phyloP scores from a whole-genome alignment of 192 early-diverging fungal genomes.

The Spinellus fusiger region DNA sequence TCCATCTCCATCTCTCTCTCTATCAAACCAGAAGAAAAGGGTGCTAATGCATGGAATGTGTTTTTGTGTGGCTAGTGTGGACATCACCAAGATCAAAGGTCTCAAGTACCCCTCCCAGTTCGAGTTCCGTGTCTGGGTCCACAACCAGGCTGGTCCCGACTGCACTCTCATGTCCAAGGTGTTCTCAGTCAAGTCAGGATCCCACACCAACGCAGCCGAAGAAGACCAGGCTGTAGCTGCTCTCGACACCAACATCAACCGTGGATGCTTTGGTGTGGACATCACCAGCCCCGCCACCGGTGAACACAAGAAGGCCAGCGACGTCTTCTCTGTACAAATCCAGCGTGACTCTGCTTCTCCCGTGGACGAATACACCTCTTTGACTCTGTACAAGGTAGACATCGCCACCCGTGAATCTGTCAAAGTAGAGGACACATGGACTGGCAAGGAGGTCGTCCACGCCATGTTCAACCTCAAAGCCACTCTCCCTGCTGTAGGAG shows the following conservation, averaged over 20 bases:
- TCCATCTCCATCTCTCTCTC: neutral
- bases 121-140: conserved; percentile 32
- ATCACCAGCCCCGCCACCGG: conserved; percentile 11
- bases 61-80: conserved; percentile 14
- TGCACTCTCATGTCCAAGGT: conserved; percentile 34
- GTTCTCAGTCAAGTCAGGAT: conserved; percentile 14
- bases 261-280: conserved; percentile 30
- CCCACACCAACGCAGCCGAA: conserved; percentile 23
- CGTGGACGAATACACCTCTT: conserved; percentile 10
- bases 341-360: conserved; percentile 31
- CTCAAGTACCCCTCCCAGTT: conserved; percentile 31
- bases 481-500: conserved; percentile 4
- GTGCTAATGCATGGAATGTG: neutral
- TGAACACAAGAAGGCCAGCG: conserved; percentile 1
- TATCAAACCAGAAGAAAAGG: neutral
- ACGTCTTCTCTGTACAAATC: conserved; percentile 9
- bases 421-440: conserved; percentile 19
- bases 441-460: conserved; percentile 18
- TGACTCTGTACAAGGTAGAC: conserved; percentile 21
- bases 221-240: neutral
- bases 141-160: conserved; percentile 24
- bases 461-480: conserved; percentile 29
- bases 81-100: conserved; percentile 22
- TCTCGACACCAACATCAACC: conserved; percentile 21
- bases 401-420: conserved; percentile 12